phyloP scores from a whole-genome alignment of 2,329 filamentous ascomycete genomes.

The Phaeosphaeriaceae sp. region DNA sequence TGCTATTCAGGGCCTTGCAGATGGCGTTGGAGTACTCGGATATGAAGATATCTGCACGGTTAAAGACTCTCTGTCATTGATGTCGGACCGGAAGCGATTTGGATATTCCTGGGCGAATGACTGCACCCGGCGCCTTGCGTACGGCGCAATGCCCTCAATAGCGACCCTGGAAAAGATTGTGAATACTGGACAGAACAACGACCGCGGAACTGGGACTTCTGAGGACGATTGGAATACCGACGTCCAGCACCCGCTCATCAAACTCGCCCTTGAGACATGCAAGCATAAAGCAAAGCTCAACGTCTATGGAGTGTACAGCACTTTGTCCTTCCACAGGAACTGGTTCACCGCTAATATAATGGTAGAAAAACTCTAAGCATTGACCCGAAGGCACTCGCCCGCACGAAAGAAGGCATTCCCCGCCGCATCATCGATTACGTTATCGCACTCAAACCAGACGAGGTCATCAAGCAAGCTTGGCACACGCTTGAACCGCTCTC shows the following conservation, averaged over 20 bases:
- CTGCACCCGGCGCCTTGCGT: too few species aligned
- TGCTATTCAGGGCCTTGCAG: too few species aligned
- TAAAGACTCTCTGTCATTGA: too few species aligned
- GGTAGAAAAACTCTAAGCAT: too few species aligned
- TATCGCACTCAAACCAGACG: constrained; percentile 25
- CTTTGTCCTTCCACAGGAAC: too few species aligned
- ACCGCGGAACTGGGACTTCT: constrained; percentile 20
- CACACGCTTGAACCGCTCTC: constrained; percentile 13
- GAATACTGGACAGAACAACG: neutral
- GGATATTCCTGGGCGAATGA: neutral
- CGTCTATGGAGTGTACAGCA: constrained; percentile 25
- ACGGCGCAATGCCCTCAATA: too few species aligned
- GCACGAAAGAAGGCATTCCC: constrained; percentile 8
- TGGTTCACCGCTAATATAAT: too few species aligned
- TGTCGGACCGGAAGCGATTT: too few species aligned
- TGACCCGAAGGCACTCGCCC: too few species aligned
- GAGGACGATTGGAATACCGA: constrained; percentile 32
- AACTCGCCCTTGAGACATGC: constrained; percentile 24
- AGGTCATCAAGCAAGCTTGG: constrained; percentile 21
- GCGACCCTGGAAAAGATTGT: too few species aligned
- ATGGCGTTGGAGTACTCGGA: too few species aligned
- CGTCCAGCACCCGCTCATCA: constrained; percentile 27
- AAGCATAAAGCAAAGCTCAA: constrained; percentile 17
- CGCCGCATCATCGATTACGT: constrained; percentile 32
- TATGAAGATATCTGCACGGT: too few species aligned